phyloP scores from a whole-genome alignment of 1,284 basidiomycete genomes.

The Austroboletus novae-zelandiae region DNA sequence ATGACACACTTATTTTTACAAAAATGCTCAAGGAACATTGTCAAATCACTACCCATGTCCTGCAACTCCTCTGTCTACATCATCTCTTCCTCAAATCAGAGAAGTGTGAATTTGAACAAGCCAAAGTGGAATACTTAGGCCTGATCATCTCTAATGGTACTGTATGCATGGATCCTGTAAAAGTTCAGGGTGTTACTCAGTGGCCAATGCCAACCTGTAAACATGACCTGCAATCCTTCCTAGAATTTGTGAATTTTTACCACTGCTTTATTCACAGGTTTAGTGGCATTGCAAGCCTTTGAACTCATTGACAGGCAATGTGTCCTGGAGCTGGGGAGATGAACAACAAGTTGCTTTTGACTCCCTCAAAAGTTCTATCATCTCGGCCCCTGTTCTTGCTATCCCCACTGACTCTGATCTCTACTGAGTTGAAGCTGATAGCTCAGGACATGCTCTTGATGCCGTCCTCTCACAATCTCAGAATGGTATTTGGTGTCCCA shows the following conservation, averaged over 20 bases:
- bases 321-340: too few relatives aligned
- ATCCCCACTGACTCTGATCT: constrained; percentile 4
- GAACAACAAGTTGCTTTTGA: too few relatives aligned
- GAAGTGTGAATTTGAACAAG: constrained; percentile 39
- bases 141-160: too few relatives aligned
- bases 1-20: constrained; percentile 10
- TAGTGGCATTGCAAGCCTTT: neutral
- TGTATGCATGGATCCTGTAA: constrained; percentile 15
- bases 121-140: constrained; percentile 13
- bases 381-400: too few relatives aligned
- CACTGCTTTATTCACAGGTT: neutral
- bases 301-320: too few relatives aligned
- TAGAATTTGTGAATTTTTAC: neutral
- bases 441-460: neutral
- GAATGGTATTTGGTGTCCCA: too few relatives aligned
- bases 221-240: constrained; percentile 5
- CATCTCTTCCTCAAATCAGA: constrained; percentile 28
- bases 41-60: constrained; percentile 25
- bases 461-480: neutral
- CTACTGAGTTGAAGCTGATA: constrained; percentile 1
- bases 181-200: constrained; percentile 27
- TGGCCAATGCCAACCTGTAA: constrained; percentile 33
- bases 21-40: constrained; percentile 17
- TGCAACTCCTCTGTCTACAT: constrained; percentile 25
- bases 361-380: too few relatives aligned